Percentiles rank a stretch among this genome's conserved stretches.
These are phyloP conservation scores for Podila horticola DNA, from an alignment of 192 early-diverging fungal species.

Conservation along the genomic window DNA sequence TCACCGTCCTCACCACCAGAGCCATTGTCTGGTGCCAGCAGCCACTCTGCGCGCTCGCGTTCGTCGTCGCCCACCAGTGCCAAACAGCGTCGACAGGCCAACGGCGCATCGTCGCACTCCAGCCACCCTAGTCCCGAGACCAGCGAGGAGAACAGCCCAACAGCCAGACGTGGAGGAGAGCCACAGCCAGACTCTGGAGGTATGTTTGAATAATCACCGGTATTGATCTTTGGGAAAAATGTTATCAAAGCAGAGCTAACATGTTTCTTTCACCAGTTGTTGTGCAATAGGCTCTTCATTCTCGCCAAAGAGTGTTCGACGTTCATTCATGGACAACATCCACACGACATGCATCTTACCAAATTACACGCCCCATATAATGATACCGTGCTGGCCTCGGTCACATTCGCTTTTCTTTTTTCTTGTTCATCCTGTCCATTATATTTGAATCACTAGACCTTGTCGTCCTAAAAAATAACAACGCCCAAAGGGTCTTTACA, in stretches of 20 bases:
- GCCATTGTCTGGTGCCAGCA: background rate
- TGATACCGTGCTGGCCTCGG: conserved; percentile 3
- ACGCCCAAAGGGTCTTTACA: too few relatives aligned
- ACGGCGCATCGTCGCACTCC: background rate
- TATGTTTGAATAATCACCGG: background rate
- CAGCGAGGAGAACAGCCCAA: background rate
- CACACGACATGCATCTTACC: background rate
- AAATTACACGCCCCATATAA: background rate
- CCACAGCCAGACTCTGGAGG: background rate
- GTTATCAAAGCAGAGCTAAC: too few relatives aligned
- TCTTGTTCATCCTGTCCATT: background rate
- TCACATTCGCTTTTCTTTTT: background rate
- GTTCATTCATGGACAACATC: too few relatives aligned
- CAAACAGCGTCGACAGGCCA: background rate
- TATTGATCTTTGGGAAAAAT: too few relatives aligned
- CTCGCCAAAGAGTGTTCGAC: too few relatives aligned
- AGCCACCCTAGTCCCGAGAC: background rate
- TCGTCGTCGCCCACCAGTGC: background rate
- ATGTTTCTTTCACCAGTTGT: background rate
- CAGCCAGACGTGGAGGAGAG: background rate
- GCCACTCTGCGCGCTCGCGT: background rate
- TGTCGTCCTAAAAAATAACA: too few relatives aligned
- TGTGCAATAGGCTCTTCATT: background rate
- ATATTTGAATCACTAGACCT: background rate
- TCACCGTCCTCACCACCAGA: conserved; percentile 17